These are phyloP conservation scores for Sanghuangporus weigelae DNA, from an alignment of 1,284 basidiomycete species.

Conservation along the genomic window DNA sequence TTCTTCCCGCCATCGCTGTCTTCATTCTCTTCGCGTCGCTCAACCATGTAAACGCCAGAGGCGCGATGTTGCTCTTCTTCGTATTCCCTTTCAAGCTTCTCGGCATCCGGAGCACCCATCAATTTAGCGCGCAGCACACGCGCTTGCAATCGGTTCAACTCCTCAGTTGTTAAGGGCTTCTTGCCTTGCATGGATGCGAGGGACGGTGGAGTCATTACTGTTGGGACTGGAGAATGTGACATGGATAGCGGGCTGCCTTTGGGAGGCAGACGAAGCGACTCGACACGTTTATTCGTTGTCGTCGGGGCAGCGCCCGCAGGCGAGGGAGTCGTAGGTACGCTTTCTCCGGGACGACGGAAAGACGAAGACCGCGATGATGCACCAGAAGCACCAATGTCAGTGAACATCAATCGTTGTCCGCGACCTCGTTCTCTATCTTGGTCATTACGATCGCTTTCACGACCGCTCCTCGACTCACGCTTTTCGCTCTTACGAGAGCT, in stretches of 20 bases:
- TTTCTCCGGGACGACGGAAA: slow-evolving; percentile 73
- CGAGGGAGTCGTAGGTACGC: slow-evolving; percentile 54
- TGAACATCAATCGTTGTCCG: slow-evolving; percentile 62
- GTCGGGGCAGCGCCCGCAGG: slow-evolving; percentile 37
- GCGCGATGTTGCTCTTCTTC: slow-evolving; percentile 58
- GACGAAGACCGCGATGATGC: slow-evolving; percentile 73
- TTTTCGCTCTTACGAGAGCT: slow-evolving; percentile 32
- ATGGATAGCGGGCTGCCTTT: slow-evolving; percentile 38
- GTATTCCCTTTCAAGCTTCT: slow-evolving; percentile 77
- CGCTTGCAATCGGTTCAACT: slow-evolving; percentile 91
- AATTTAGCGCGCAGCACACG: slow-evolving; percentile 89
- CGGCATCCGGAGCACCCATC: slow-evolving; percentile 69
- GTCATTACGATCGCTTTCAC: slow-evolving; percentile 32
- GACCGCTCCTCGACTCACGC: slow-evolving; percentile 25
- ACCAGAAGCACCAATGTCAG: slow-evolving; percentile 53
- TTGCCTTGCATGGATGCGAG: slow-evolving; percentile 34
- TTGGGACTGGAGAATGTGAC: slow-evolving; percentile 79
- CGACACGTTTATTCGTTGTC: slow-evolving; percentile 41
- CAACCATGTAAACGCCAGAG: slow-evolving; percentile 25
- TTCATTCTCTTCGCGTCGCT: slow-evolving; percentile 33
- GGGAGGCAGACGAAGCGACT: slow-evolving; percentile 50
- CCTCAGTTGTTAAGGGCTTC: slow-evolving; percentile 56
- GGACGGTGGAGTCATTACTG: slow-evolving; percentile 76
- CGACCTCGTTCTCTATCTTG: slow-evolving; percentile 44
- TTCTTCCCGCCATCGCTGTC: slow-evolving; percentile 34